Conservation (phyloP, 140 eudicot species). For the Bidens hawaiensis region DNA sequence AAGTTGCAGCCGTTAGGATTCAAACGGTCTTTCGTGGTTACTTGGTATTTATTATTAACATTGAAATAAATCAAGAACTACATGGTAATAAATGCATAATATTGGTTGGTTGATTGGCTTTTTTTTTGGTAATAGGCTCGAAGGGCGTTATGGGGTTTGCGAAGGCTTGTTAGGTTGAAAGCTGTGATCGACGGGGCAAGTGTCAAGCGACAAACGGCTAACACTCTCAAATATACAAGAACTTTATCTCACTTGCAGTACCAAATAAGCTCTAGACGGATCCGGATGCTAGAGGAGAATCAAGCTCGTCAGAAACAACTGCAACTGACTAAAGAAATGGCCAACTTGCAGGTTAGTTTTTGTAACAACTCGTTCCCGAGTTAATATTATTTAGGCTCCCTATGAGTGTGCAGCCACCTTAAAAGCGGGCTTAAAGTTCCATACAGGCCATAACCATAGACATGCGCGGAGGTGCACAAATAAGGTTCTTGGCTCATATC, state of each 20-base stretch:
- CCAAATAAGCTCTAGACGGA: conserved; percentile 49
- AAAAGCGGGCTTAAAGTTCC: neutral
- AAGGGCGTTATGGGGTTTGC: conserved; percentile 54
- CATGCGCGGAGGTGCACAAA: too few species aligned
- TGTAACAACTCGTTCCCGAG: neutral
- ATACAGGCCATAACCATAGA: neutral
- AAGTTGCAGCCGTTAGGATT: conserved; percentile 48
- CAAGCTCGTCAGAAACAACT: conserved; percentile 62
- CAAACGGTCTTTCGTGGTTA: conserved; percentile 57
- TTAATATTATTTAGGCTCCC: neutral
- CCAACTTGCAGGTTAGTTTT: conserved; percentile 38
- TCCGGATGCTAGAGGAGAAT: conserved; percentile 58
- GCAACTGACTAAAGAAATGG: conserved; percentile 49
- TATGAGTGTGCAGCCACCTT: neutral
- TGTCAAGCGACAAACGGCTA: conserved; percentile 54
- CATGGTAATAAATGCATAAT: neutral
- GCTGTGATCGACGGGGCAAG: conserved; percentile 45
- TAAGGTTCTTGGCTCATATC: too few species aligned
- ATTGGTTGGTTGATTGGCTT: neutral
- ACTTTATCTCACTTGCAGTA: conserved; percentile 49
- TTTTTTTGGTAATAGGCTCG: conserved; percentile 37
- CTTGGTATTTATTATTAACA: conserved; percentile 32
- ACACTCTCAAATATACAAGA: conserved; percentile 52
- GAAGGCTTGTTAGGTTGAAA: conserved; percentile 68
- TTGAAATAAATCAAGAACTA: neutral